Evolutionary conservation across 2,329 filamentous ascomycete species (phyloP), one percentile per base, ranked within the genome.

Genomic region (Rhynchosporium secalis): DNA sequence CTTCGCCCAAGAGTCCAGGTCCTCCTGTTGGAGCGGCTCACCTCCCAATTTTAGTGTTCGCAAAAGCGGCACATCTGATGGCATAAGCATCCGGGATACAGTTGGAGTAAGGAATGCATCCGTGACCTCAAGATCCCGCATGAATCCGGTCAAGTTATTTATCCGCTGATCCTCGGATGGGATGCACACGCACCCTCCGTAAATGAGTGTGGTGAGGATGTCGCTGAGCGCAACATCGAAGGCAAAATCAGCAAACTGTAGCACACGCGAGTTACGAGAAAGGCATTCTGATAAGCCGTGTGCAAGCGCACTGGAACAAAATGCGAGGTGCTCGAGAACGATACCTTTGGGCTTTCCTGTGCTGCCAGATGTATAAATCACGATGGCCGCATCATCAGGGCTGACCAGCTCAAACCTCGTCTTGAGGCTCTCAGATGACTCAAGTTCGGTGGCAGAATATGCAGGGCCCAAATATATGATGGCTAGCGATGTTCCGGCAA

Each of bases 41-140:
- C 92, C 4, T 91, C 92, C 68, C 95, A 96, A 0, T 91, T 96
- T 33, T 95, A 78, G 0, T 95, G 79, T 2, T 90, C 75, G 57
- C 81, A 96, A 75, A 0, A 76, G 76, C 0, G 92, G 91, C 0
- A 87, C 89, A 12, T 95, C 91, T 0, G 90, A 94, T 0, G 92
- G 92, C 0, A 91, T 95, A 60, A 96, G 78, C 75, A 96, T 91
- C 65, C 89, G 91, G 1, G 89, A 91, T 73, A 96, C 91, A 3
- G 70, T 65, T 2, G 70, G 70, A 15, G 70, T 72, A 33, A 72
- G 56, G 6, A 62, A 56, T 4, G 63, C 62, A 58, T 62, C 66
- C 15, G 62, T 70, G 2, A 92, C 83, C 4, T 83, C 36, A 12
- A 47, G 51, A 2, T 33, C 15, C n/a, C 28, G 46, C 9, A 60